Percentiles rank a stretch among this genome's conserved stretches.
Evolutionary conservation across 139 green algal genomes (phyloP).

Genomic region (Coelastrella sp.): DNA sequence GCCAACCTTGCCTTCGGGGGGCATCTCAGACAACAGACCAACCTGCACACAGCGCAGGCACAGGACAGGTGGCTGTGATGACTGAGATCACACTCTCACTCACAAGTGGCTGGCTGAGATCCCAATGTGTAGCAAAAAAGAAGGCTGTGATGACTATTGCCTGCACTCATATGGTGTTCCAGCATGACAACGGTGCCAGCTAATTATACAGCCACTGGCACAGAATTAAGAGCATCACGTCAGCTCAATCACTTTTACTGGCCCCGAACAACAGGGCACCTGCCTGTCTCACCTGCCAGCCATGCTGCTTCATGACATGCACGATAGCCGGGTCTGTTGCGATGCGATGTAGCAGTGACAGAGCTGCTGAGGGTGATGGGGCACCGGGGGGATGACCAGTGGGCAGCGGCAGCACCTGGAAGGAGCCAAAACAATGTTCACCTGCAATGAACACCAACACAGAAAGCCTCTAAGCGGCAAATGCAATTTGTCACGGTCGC

Average conservation of each 20-base stretch:
- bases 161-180: too few relatives aligned
- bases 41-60: constrained; percentile 51
- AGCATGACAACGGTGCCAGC: too few relatives aligned
- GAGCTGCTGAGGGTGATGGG: constrained; percentile 61
- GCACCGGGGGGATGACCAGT: constrained; percentile 37
- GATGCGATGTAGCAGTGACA: constrained; percentile 74
- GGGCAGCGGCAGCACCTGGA: constrained; percentile 27
- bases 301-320: constrained; percentile 81
- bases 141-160: too few relatives aligned
- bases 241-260: background rate
- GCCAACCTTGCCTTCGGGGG: constrained; percentile 79
- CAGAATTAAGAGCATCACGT: too few relatives aligned
- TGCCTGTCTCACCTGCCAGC: constrained; percentile 64
- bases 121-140: too few relatives aligned
- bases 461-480: too few relatives aligned
- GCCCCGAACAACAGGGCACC: background rate
- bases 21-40: constrained; percentile 88
- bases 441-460: constrained; percentile 38
- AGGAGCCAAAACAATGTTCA: constrained; percentile 44
- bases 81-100: too few relatives aligned
- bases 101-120: too few relatives aligned
- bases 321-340: constrained; percentile 81
- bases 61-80: background rate
- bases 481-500: too few relatives aligned
- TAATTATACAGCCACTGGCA: too few relatives aligned